Evolutionary conservation across 495 filamentous ascomycete species (phyloP).

Genomic region (Neurospora sublineolata): DNA sequence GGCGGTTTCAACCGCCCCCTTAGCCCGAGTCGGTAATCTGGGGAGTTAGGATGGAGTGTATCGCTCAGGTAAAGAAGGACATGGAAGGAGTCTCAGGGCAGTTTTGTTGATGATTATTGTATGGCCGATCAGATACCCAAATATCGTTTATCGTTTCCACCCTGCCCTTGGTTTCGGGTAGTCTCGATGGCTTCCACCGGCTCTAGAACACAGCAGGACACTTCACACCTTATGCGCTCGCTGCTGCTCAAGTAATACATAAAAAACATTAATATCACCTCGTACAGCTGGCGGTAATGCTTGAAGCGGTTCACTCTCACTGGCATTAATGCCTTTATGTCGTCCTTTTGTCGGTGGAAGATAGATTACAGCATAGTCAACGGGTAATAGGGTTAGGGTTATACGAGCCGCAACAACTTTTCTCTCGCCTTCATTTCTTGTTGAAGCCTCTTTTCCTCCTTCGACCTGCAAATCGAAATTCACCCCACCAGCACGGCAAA

Average conservation of each 20-base stretch:
- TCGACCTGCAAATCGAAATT: background rate
- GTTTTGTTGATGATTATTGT: background rate
- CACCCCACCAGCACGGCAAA: background rate
- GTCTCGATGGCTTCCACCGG: background rate
- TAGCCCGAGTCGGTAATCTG: conserved; percentile 32
- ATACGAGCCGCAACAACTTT: background rate
- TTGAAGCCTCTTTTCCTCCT: conserved; percentile 5
- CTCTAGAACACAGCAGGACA: background rate
- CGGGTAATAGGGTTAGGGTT: conserved; percentile 12
- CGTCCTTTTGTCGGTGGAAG: background rate
- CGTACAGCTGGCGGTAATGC: background rate
- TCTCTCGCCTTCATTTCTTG: background rate
- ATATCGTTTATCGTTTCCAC: background rate
- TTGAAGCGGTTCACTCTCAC: background rate
- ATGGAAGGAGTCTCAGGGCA: background rate
- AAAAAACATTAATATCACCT: background rate
- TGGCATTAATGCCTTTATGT: background rate
- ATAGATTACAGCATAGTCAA: too few species aligned
- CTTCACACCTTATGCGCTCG: background rate
- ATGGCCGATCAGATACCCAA: background rate
- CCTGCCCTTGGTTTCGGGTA: background rate
- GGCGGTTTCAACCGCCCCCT: conserved; percentile 94
- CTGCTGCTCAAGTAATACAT: background rate
- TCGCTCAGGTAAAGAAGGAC: background rate
- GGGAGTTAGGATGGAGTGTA: background rate